Percentiles rank a stretch among this genome's conserved stretches.
Conservation (phyloP, 2,329 filamentous ascomycete species). For the Zasmidium angulare region DNA sequence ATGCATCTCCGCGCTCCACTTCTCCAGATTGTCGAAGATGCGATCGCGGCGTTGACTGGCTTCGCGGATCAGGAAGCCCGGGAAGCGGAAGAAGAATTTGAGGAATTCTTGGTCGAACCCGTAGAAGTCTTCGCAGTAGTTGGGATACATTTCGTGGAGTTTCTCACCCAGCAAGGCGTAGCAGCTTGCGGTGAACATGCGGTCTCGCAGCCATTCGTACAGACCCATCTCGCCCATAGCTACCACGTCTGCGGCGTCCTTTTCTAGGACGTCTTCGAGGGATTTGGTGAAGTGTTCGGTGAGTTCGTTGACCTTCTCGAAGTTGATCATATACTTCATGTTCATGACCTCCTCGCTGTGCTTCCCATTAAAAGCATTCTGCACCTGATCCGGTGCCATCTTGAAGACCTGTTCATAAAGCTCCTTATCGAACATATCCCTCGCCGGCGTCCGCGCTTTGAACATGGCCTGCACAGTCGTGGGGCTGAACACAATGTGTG, state of each 20-base stretch:
- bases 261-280: conserved; percentile 21
- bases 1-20: conserved; percentile 29
- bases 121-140: conserved; percentile 32
- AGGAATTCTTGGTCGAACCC: conserved; percentile 32
- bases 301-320: conserved; percentile 34
- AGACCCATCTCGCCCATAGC: conserved; percentile 24
- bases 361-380: conserved; percentile 23
- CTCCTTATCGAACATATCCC: conserved; percentile 30
- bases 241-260: conserved; percentile 23
- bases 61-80: conserved; percentile 26
- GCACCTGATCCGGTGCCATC: conserved; percentile 24
- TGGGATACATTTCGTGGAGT: conserved; percentile 31
- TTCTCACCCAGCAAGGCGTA: conserved; percentile 32
- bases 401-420: conserved; percentile 27
- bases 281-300: conserved; percentile 27
- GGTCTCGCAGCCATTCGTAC: conserved; percentile 32
- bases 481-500: conserved; percentile 29
- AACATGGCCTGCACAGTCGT: conserved; percentile 31
- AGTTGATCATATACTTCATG: conserved; percentile 28
- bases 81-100: conserved; percentile 31
- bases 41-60: conserved; percentile 23
- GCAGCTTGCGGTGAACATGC: conserved; percentile 33
- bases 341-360: conserved; percentile 30
- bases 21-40: conserved; percentile 28
- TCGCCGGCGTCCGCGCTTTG: conserved; percentile 22